A percentile compares a stretch with the other conserved stretches of the same genome.
phyloP scores from a whole-genome alignment of 805 yeast genomes.

The Candida caryicola region DNA sequence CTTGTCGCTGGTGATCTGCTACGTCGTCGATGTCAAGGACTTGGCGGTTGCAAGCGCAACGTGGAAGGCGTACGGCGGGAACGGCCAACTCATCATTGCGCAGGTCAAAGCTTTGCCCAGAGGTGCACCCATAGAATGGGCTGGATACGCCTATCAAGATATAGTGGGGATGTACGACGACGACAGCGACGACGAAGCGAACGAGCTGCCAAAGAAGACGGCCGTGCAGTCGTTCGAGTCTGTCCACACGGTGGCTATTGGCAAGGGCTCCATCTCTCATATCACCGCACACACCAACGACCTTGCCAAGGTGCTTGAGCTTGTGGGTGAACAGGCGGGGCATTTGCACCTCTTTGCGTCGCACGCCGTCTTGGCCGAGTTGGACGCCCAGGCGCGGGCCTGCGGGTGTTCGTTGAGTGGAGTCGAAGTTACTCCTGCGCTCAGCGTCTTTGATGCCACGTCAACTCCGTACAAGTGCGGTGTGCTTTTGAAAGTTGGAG shows the following conservation, averaged over 20 bases:
- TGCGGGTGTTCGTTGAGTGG: not conserved
- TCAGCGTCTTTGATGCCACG: not conserved
- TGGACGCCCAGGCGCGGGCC: not conserved
- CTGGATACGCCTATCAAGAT: constrained; percentile 54
- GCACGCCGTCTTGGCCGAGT: not conserved
- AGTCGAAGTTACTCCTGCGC: constrained; percentile 6
- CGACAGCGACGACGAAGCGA: constrained; percentile 24
- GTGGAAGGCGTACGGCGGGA: constrained; percentile 45
- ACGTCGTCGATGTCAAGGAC: constrained; percentile 36
- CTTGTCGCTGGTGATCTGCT: constrained; percentile 54
- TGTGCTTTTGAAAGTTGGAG: constrained; percentile 2
- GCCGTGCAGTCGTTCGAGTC: constrained; percentile 3
- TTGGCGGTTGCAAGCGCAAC: constrained; percentile 31
- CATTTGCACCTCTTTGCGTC: constrained; percentile 1
- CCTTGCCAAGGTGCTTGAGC: not conserved
- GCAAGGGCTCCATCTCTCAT: constrained; percentile 1
- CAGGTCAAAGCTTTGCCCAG: constrained; percentile 60
- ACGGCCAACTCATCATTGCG: constrained; percentile 45
- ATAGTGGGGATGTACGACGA: constrained; percentile 36
- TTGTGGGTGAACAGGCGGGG: not conserved
- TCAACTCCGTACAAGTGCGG: constrained; percentile 3
- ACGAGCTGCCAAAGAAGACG: not conserved
- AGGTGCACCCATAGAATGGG: constrained; percentile 71
- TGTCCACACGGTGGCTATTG: not conserved
- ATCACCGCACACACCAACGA: constrained; percentile 5